Conservation (phyloP, 2,329 filamentous ascomycete species). For the Aspergillus felis region DNA sequence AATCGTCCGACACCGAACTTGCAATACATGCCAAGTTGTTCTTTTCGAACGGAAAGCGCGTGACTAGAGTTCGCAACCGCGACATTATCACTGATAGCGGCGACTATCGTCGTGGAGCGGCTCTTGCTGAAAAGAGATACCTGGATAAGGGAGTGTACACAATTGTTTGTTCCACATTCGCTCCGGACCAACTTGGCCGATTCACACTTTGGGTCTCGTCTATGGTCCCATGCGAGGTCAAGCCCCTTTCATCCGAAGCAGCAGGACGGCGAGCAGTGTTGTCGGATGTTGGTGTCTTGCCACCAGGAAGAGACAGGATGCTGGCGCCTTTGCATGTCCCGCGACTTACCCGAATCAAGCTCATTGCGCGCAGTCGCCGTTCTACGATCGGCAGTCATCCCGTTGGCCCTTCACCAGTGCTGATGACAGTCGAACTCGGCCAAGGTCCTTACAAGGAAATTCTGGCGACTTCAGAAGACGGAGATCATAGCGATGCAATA, state of each 20-base stretch:
- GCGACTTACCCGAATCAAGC: slow-evolving; percentile 59
- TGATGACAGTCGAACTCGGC: slow-evolving; percentile 69
- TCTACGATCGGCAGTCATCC: slow-evolving; percentile 36
- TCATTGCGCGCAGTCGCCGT: slow-evolving; percentile 50
- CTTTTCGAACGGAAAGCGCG: slow-evolving; percentile 69
- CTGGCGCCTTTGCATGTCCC: slow-evolving; percentile 48
- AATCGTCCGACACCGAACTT: slow-evolving; percentile 61
- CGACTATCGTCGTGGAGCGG: slow-evolving; percentile 81
- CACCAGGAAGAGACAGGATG: slow-evolving; percentile 51
- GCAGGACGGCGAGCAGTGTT: slow-evolving; percentile 66
- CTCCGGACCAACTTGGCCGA: slow-evolving; percentile 68
- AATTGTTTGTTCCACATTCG: slow-evolving; percentile 86
- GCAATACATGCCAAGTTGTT: slow-evolving; percentile 82
- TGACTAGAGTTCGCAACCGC: slow-evolving; percentile 63
- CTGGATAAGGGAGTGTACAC: slow-evolving; percentile 76
- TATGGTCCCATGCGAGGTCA: slow-evolving; percentile 50
- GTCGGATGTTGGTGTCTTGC: slow-evolving; percentile 46
- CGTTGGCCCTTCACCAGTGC: slow-evolving; percentile 52
- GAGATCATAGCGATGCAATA: slow-evolving; percentile 67
- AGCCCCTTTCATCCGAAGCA: slow-evolving; percentile 64
- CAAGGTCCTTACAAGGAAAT: slow-evolving; percentile 64
- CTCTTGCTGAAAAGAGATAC: slow-evolving; percentile 58
- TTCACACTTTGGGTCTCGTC: slow-evolving; percentile 75
- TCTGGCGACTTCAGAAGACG: slow-evolving; percentile 66
- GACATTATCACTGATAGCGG: slow-evolving; percentile 80